Evolutionary conservation across 2,329 filamentous ascomycete genomes (phyloP).

Genomic region (Neonectria sp.): DNA sequence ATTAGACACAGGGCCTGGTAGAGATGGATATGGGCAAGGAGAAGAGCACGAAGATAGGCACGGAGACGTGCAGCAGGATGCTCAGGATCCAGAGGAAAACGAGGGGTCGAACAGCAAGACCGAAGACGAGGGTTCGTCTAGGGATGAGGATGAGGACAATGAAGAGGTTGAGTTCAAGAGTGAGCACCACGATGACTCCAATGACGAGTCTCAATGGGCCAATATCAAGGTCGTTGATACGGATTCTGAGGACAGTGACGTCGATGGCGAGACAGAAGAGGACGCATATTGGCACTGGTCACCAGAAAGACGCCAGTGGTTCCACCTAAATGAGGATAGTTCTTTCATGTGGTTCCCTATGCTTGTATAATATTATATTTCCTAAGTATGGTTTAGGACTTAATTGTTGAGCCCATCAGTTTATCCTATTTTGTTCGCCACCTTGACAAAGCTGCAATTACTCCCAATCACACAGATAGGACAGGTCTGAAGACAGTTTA

Average conservation of each 20-base stretch:
- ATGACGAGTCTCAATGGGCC: not conserved
- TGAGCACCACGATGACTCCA: not conserved
- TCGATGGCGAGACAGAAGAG: not conserved
- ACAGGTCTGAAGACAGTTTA: too few species aligned
- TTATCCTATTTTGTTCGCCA: too few species aligned
- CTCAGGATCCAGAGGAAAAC: not conserved
- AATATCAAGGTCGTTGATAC: constrained; percentile 17
- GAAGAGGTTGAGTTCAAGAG: not conserved
- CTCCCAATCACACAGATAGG: too few species aligned
- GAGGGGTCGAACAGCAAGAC: not conserved
- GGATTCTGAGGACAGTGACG: not conserved
- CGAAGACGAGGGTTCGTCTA: not conserved
- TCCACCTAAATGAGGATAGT: constrained; percentile 14
- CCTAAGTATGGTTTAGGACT: too few species aligned
- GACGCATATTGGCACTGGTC: constrained; percentile 31
- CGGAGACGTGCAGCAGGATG: not conserved
- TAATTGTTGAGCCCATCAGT: too few species aligned
- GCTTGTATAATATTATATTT: not conserved
- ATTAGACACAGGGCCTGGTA: not conserved
- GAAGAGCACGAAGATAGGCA: not conserved
- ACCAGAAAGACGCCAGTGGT: constrained; percentile 7
- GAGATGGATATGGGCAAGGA: not conserved
- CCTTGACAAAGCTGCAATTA: too few species aligned
- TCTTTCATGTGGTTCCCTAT: constrained; percentile 21
- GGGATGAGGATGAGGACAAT: not conserved